Percentiles rank a stretch among this genome's conserved stretches.
These are phyloP conservation scores for Colletotrichum sansevieriae DNA, from an alignment of 2,329 filamentous ascomycete species.

Conservation along the genomic window DNA sequence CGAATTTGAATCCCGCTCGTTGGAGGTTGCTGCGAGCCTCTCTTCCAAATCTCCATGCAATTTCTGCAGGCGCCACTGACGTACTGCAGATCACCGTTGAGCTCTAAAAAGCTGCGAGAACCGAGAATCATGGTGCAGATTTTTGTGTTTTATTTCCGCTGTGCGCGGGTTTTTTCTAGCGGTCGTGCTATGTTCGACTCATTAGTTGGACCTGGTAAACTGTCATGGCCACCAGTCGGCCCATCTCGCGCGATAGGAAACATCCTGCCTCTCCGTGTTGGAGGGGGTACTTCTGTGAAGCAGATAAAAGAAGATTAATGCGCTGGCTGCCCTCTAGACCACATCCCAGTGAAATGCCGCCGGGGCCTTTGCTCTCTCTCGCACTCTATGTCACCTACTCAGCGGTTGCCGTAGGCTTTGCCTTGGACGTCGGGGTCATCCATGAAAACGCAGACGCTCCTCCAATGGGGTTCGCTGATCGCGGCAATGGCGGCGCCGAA, in stretches of 20 bases:
- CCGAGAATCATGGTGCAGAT: neutral
- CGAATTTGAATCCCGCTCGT: neutral
- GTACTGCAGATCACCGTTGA: neutral
- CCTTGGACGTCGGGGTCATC: constrained; percentile 74
- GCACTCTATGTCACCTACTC: constrained; percentile 28
- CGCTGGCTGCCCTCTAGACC: constrained; percentile 18
- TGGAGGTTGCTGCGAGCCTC: neutral
- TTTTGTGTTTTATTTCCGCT: constrained; percentile 25
- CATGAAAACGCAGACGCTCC: constrained; percentile 95
- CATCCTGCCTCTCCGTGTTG: constrained; percentile 25
- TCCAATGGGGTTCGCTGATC: constrained; percentile 84
- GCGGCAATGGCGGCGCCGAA: constrained; percentile 58
- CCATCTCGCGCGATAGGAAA: constrained; percentile 27
- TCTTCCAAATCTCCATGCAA: neutral
- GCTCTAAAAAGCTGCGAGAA: neutral
- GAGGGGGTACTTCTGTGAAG: constrained; percentile 28
- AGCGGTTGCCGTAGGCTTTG: constrained; percentile 52
- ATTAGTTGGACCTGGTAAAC: constrained; percentile 30
- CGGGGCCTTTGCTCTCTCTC: constrained; percentile 24
- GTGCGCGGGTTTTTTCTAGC: constrained; percentile 28
- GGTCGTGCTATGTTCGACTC: constrained; percentile 17
- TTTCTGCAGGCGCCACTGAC: constrained; percentile 18
- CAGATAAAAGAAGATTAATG: constrained; percentile 36
- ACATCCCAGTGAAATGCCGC: constrained; percentile 22
- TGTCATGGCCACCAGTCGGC: constrained; percentile 31